phyloP scores from a whole-genome alignment of 108 stramenopile genomes.

The Aureococcus anophagefferens region DNA sequence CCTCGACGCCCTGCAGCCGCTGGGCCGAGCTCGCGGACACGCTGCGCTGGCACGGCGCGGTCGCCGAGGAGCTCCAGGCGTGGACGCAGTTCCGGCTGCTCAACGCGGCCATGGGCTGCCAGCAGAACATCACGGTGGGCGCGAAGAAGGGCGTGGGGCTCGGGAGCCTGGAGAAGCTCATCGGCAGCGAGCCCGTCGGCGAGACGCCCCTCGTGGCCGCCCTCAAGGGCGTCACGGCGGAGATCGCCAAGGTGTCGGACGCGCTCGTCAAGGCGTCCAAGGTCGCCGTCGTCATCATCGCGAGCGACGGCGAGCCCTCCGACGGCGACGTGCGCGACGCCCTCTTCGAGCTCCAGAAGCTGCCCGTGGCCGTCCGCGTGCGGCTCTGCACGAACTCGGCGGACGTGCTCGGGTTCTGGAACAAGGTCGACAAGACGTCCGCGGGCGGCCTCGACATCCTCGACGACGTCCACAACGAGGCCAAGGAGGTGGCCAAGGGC shows the following conservation, averaged over 20 bases:
- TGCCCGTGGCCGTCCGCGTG: constrained; percentile 72
- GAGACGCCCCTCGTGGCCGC: constrained; percentile 65
- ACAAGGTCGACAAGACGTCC: constrained; percentile 61
- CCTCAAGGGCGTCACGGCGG: constrained; percentile 50
- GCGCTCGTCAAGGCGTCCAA: constrained; percentile 46
- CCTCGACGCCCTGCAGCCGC: constrained; percentile 41
- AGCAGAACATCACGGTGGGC: no score
- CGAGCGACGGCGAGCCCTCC: constrained; percentile 72
- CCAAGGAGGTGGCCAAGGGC: constrained; percentile 58
- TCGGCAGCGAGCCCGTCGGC: constrained; percentile 52
- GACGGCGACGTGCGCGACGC: constrained; percentile 41
- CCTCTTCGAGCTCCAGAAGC: constrained; percentile 53
- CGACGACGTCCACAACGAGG: constrained; percentile 73
- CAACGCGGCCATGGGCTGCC: no score
- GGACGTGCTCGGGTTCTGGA: constrained; percentile 64
- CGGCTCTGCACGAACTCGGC: constrained; percentile 81
- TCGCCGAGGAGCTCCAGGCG: constrained; percentile 34
- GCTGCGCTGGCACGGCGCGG: constrained; percentile 51
- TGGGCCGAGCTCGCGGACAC: constrained; percentile 63
- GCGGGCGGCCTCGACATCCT: constrained; percentile 71
- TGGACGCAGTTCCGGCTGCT: constrained; percentile 38
- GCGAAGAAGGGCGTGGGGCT: no score
- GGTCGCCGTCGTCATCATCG: constrained; percentile 63
- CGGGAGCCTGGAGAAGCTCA: constrained; percentile 35
- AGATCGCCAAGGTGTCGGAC: constrained; percentile 44